phyloP scores from a whole-genome alignment of 352 stramenopile species.

The Pythium utonaiense region DNA sequence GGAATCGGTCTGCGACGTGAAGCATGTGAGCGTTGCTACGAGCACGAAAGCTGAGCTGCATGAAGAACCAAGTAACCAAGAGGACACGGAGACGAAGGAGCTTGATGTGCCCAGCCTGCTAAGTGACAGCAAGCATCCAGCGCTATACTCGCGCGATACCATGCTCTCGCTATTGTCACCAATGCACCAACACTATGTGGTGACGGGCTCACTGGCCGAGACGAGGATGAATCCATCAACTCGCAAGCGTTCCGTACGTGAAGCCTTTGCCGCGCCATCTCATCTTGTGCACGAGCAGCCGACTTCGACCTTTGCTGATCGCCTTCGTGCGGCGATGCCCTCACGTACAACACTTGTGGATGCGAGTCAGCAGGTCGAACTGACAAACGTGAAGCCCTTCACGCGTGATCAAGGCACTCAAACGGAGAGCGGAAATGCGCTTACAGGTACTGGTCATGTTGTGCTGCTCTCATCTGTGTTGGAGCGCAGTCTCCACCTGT shows the following conservation, averaged over 20 bases:
- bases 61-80: neutral
- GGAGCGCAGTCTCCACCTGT: slow-evolving; percentile 32
- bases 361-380: neutral
- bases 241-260: slow-evolving; percentile 12
- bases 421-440: neutral
- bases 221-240: neutral
- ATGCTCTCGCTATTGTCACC: slow-evolving; percentile 37
- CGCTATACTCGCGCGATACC: slow-evolving; percentile 16
- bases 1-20: slow-evolving; percentile 21
- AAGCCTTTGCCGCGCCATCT: slow-evolving; percentile 14
- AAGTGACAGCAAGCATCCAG: neutral
- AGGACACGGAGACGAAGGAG: too few species aligned
- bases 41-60: neutral
- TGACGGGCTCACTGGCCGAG: neutral
- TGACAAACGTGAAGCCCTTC: slow-evolving; percentile 11
- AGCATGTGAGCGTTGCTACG: slow-evolving; percentile 1
- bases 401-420: slow-evolving; percentile 8
- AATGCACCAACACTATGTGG: slow-evolving; percentile 23
- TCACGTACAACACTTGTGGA: neutral
- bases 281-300: slow-evolving; percentile 2
- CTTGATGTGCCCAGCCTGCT: slow-evolving; percentile 8
- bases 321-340: slow-evolving; percentile 16
- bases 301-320: slow-evolving; percentile 2
- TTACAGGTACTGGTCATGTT: neutral
- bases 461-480: slow-evolving; percentile 30